Evolutionary conservation across 2,329 filamentous ascomycete species (phyloP).

Genomic region (Balansia obtecta): DNA sequence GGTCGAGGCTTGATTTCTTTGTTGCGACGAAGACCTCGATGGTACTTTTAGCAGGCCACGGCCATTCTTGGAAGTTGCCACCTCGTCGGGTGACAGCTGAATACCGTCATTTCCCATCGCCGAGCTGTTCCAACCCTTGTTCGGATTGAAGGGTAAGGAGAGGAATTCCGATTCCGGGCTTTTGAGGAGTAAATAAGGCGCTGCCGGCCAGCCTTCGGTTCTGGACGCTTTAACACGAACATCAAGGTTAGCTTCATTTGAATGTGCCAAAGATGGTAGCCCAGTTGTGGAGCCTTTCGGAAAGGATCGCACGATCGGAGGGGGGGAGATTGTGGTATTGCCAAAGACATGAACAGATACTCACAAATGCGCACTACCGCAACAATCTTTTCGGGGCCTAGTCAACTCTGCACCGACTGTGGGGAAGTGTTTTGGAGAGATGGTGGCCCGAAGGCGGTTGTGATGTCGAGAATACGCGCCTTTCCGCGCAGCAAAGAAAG

Average conservation of each 20-base stretch:
- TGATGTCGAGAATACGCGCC: not conserved
- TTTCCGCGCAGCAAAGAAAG: not conserved
- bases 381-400: not conserved
- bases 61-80: slow-evolving; percentile 33
- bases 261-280: not conserved
- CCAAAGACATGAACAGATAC: not conserved
- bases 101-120: slow-evolving; percentile 33
- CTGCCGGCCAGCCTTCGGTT: too few relatives aligned
- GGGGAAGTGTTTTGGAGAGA: not conserved
- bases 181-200: slow-evolving; percentile 3
- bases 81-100: slow-evolving; percentile 28
- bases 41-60: slow-evolving; percentile 44
- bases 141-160: slow-evolving; percentile 11
- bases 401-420: not conserved
- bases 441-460: not conserved
- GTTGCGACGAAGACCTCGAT: slow-evolving; percentile 49
- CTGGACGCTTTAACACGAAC: not conserved
- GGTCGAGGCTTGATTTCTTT: slow-evolving; percentile 44
- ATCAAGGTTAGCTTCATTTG: not conserved
- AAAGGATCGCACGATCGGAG: not conserved
- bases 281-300: not conserved
- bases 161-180: slow-evolving; percentile 6
- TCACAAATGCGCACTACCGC: not conserved
- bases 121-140: slow-evolving; percentile 19
- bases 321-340: not conserved